Percentiles rank a stretch among this genome's conserved stretches.
These are phyloP conservation scores for Cynara cardunculus DNA, from an alignment of 129 eudicot genomes.

Conservation along the genomic window DNA sequence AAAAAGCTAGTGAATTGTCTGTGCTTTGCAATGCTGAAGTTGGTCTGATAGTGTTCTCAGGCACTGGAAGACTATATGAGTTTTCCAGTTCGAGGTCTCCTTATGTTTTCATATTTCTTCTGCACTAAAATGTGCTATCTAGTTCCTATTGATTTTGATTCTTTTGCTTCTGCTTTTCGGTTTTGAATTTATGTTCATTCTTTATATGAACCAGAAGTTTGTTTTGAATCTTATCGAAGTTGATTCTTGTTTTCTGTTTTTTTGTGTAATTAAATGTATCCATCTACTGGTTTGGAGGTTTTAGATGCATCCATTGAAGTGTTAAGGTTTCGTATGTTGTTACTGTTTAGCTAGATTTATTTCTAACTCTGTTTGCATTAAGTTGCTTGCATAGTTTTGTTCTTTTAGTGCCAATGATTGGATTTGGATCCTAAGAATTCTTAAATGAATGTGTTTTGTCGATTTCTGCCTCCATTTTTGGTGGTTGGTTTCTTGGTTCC, in stretches of 20 bases:
- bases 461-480: background rate
- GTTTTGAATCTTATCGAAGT: background rate
- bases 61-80: slow-evolving; percentile 36
- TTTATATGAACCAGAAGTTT: background rate
- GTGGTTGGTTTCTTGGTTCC: background rate
- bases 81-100: slow-evolving; percentile 23
- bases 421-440: background rate
- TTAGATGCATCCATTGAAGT: slow-evolving; percentile 15
- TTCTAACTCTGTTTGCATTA: background rate
- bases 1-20: slow-evolving; percentile 38
- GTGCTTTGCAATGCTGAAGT: slow-evolving; percentile 41
- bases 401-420: background rate
- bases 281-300: slow-evolving; percentile 6
- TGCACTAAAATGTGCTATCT: background rate
- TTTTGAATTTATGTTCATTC: background rate
- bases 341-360: slow-evolving; percentile 3
- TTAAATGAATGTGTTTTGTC: background rate
- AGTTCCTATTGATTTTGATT: background rate
- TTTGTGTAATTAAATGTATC: background rate
- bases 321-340: background rate
- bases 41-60: slow-evolving; percentile 36
- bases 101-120: background rate
- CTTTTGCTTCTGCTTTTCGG: background rate
- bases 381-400: background rate
- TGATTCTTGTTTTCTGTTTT: background rate